Conservation (phyloP, 2,329 filamentous ascomycete genomes). For the Monascus ruber region DNA sequence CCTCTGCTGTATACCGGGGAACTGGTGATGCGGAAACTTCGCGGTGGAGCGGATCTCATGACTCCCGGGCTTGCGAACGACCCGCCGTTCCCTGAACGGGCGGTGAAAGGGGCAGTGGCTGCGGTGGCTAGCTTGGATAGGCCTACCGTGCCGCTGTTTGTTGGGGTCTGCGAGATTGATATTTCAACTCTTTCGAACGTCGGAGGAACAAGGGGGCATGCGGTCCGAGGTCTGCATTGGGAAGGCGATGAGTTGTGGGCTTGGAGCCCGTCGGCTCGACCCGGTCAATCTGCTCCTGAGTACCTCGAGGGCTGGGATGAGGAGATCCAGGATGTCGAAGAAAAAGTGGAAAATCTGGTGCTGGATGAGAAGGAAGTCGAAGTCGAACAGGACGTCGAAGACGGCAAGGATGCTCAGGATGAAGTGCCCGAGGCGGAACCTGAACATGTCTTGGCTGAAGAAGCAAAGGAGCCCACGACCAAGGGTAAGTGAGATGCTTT, state of each 20-base stretch:
- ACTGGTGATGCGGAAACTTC: slow-evolving; percentile 49
- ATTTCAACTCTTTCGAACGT: slow-evolving; percentile 44
- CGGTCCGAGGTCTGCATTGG: slow-evolving; percentile 56
- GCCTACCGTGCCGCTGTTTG: slow-evolving; percentile 51
- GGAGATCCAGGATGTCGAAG: slow-evolving; percentile 20
- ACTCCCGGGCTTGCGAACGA: slow-evolving; percentile 54
- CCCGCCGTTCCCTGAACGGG: slow-evolving; percentile 50
- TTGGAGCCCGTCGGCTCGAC: slow-evolving; percentile 45
- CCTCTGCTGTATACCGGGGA: slow-evolving; percentile 54
- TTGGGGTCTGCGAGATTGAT: slow-evolving; percentile 55
- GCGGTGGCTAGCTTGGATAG: slow-evolving; percentile 49
- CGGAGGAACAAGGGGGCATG: slow-evolving; percentile 52
- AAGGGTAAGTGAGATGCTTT: slow-evolving; percentile 33
- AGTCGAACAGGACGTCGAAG: slow-evolving; percentile 3
- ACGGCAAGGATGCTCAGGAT: slow-evolving; percentile 6
- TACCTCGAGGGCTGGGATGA: slow-evolving; percentile 42
- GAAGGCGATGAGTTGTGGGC: slow-evolving; percentile 58
- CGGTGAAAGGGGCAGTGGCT: slow-evolving; percentile 50
- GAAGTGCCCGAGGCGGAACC: slow-evolving; percentile 16
- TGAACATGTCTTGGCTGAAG: slow-evolving; percentile 23
- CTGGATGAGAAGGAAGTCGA: slow-evolving; percentile 19
- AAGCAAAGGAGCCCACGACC: slow-evolving; percentile 44
- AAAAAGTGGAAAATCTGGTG: slow-evolving; percentile 30
- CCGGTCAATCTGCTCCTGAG: slow-evolving; percentile 43
- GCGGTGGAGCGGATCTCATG: slow-evolving; percentile 57